Conservation (phyloP, 225 moss, liverwort and hornwort genomes). For the Asterella californica region DNA sequence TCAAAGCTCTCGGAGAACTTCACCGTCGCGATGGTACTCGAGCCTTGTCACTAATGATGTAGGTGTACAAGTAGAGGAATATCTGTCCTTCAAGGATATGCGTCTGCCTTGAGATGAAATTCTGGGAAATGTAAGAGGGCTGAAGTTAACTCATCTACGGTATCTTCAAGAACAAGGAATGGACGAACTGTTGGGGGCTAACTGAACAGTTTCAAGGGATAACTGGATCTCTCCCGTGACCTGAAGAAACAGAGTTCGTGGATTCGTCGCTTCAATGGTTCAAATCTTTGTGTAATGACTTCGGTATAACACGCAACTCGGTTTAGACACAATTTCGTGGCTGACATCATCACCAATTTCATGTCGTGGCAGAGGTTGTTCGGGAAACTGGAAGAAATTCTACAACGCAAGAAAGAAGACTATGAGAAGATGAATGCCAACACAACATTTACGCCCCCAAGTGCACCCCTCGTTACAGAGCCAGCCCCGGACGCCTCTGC, state of each 20-base stretch:
- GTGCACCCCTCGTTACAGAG: constrained; percentile 1
- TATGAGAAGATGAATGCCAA: constrained; percentile 52
- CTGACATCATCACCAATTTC: background rate
- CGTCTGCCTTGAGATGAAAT: too few relatives aligned
- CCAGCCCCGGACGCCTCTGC: too few relatives aligned
- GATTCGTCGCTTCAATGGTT: background rate
- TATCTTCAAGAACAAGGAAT: background rate
- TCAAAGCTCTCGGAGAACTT: too few relatives aligned
- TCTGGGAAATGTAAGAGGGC: too few relatives aligned
- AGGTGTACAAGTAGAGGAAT: too few relatives aligned
- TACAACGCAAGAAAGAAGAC: constrained; percentile 71
- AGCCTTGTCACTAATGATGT: too few relatives aligned
- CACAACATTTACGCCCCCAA: constrained; percentile 19
- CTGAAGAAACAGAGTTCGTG: background rate
- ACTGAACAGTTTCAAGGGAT: background rate
- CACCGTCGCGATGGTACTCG: too few relatives aligned
- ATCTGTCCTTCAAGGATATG: too few relatives aligned
- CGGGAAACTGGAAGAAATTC: constrained; percentile 79
- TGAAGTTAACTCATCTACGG: background rate
- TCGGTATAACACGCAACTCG: background rate
- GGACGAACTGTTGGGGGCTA: background rate
- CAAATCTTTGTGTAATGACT: too few relatives aligned
- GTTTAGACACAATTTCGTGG: background rate
- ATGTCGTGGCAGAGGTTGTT: constrained; percentile 57
- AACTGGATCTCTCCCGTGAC: background rate